phyloP scores from a whole-genome alignment of 2,329 filamentous ascomycete species.

The Reticulascus tulasneorum region DNA sequence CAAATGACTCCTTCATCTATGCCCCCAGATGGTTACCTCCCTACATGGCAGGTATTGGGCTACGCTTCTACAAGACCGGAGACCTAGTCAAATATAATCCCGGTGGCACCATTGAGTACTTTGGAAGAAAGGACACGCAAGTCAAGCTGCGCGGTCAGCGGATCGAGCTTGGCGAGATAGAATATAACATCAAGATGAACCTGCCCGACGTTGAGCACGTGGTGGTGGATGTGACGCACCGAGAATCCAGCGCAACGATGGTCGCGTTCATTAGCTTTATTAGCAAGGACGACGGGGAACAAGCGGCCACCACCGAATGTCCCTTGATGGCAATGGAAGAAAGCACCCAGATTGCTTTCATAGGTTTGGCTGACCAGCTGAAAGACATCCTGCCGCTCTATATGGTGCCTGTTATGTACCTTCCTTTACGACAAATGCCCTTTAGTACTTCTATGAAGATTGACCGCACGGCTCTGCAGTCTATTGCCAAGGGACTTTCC shows the following conservation, averaged over 20 bases:
- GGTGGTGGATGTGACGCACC: neutral
- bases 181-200: conserved; percentile 6
- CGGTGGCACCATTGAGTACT: neutral
- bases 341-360: no score
- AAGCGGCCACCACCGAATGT: no score
- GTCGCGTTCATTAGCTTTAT: neutral
- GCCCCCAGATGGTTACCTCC: neutral
- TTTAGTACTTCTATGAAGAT: conserved; percentile 1
- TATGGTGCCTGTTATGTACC: conserved; percentile 1
- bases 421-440: neutral
- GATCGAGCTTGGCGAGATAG: conserved; percentile 40
- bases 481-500: neutral
- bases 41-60: neutral
- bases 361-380: no score
- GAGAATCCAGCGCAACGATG: neutral
- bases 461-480: neutral
- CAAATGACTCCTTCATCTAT: conserved; percentile 12
- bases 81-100: conserved; percentile 40
- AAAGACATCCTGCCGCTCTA: neutral
- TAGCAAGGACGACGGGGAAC: no score
- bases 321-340: no score
- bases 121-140: conserved; percentile 1
- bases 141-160: conserved; percentile 1
- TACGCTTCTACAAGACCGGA: conserved; percentile 43
- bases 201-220: conserved; percentile 6